These are phyloP conservation scores for Termitomyces sp. DNA, from an alignment of 1,284 basidiomycete genomes.

Conservation along the genomic window DNA sequence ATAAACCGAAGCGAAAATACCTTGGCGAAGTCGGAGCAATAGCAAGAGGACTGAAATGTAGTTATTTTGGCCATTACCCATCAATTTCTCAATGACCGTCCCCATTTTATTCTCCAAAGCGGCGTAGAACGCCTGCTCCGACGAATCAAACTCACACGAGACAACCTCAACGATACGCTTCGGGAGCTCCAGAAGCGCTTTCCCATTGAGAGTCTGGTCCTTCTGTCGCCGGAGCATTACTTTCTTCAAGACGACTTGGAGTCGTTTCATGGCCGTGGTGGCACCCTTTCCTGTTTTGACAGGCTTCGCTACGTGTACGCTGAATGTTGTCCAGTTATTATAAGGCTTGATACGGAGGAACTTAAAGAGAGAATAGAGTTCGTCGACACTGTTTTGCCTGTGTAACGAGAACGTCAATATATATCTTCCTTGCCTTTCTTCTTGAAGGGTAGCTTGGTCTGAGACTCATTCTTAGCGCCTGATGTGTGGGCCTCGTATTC, in stretches of 20 bases:
- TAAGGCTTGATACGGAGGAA: conserved; percentile 86
- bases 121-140: conserved; percentile 82
- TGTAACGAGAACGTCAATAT: background rate
- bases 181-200: conserved; percentile 82
- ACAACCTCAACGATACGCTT: conserved; percentile 70
- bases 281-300: conserved; percentile 69
- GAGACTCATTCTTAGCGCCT: conserved; percentile 48
- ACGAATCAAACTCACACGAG: conserved; percentile 64
- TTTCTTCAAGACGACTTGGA: conserved; percentile 82
- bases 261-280: conserved; percentile 72
- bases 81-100: conserved; percentile 67
- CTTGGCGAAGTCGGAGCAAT: conserved; percentile 84
- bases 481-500: conserved; percentile 56
- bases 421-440: conserved; percentile 23
- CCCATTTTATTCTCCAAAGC: conserved; percentile 74
- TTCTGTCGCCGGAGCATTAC: conserved; percentile 93
- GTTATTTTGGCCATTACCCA: conserved; percentile 54
- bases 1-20: conserved; percentile 35
- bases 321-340: conserved; percentile 78
- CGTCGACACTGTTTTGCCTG: conserved; percentile 84
- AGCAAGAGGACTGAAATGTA: conserved; percentile 86
- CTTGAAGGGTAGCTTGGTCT: conserved; percentile 31
- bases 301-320: conserved; percentile 73
- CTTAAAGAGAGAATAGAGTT: conserved; percentile 85
- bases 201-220: conserved; percentile 78